These are phyloP conservation scores for Kodamaea derodonti DNA, from an alignment of 1,139 yeast genomes.

Conservation along the genomic window DNA sequence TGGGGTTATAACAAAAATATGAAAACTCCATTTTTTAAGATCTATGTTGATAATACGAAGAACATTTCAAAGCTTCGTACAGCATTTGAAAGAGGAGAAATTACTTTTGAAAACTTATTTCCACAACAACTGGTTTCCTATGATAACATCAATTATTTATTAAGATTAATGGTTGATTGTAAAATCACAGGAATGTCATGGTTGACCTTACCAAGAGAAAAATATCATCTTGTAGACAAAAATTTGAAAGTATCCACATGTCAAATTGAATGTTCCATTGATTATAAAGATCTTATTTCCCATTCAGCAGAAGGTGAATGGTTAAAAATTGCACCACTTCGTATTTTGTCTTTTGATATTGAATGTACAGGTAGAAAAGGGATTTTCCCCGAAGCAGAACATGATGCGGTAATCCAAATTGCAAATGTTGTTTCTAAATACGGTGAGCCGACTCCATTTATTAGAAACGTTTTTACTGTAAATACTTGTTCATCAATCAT, in stretches of 20 bases:
- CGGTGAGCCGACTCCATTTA: slow-evolving; percentile 81
- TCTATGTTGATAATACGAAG: slow-evolving; percentile 62
- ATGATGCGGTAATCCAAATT: slow-evolving; percentile 93
- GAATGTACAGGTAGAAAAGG: slow-evolving; percentile 99
- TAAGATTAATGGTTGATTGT: slow-evolving; percentile 90
- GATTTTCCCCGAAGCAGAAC: slow-evolving; percentile 89
- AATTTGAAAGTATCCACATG: slow-evolving; percentile 59
- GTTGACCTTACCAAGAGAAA: slow-evolving; percentile 82
- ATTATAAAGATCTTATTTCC: slow-evolving; percentile 65
- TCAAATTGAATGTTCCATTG: slow-evolving; percentile 76
- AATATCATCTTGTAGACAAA: slow-evolving; percentile 48
- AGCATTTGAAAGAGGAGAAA: slow-evolving; percentile 80
- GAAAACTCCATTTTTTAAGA: slow-evolving; percentile 75
- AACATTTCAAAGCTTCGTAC: slow-evolving; percentile 65
- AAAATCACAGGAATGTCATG: slow-evolving; percentile 95
- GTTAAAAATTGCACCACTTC: slow-evolving; percentile 89
- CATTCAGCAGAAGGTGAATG: slow-evolving; percentile 93
- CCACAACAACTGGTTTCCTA: slow-evolving; percentile 61
- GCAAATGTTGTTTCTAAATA: slow-evolving; percentile 87
- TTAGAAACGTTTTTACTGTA: slow-evolving; percentile 91
- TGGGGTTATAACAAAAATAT: slow-evolving; percentile 90
- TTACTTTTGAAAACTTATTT: slow-evolving; percentile 61
- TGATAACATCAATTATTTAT: slow-evolving; percentile 82
- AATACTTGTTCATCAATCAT: slow-evolving; percentile 89
- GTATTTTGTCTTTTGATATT: slow-evolving; percentile 91